phyloP scores from a whole-genome alignment of 176 grass and related monocot genomes.

The Tuctoria greenei region DNA sequence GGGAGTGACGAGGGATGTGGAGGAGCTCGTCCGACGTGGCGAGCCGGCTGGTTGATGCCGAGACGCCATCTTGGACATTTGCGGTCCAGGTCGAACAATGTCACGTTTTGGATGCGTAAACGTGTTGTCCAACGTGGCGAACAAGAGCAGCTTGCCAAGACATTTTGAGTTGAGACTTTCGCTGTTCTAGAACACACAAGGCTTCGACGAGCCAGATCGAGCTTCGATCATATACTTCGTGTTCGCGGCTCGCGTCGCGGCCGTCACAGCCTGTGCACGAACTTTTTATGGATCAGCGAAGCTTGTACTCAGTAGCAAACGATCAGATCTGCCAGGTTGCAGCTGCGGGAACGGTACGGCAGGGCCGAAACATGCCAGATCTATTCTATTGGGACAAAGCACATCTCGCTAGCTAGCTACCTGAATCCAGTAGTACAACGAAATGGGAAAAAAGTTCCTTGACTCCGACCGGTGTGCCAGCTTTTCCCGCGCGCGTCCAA shows the following conservation, averaged over 20 bases:
- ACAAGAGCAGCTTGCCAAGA: no score
- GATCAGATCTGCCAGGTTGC: background rate
- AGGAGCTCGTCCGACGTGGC: no score
- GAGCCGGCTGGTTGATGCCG: no score
- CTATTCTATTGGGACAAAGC: background rate
- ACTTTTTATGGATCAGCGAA: background rate
- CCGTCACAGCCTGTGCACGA: background rate
- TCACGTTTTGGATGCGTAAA: no score
- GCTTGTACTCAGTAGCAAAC: background rate
- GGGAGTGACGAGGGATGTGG: no score
- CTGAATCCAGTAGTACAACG: background rate
- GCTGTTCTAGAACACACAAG: no score
- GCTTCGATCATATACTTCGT: background rate
- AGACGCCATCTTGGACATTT: no score
- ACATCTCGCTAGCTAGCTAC: background rate
- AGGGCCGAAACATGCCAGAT: background rate
- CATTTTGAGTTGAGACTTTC: no score
- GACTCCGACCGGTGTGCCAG: background rate
- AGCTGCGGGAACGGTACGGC: background rate
- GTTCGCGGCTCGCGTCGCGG: background rate
- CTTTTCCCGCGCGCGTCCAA: background rate
- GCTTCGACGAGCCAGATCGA: background rate
- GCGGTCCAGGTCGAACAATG: no score
- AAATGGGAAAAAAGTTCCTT: background rate
- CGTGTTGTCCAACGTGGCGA: no score